Percentiles rank a stretch among this genome's conserved stretches.
Evolutionary conservation across 169 alveolate species (phyloP).

Genomic region (Toxoplasma gondii): DNA sequence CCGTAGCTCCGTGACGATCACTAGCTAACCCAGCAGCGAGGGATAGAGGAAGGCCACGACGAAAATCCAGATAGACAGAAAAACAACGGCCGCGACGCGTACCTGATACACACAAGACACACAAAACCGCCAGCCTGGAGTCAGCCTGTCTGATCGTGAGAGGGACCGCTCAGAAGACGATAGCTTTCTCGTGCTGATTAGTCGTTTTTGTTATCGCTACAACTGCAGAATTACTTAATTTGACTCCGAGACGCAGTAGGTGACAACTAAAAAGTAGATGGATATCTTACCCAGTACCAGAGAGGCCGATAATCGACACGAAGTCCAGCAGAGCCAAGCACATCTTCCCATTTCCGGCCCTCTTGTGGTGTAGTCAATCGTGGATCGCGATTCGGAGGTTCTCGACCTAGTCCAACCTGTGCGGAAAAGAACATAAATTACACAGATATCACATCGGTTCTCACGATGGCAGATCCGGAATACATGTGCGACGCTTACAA

Average conservation of each 20-base stretch:
- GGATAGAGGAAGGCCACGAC: conserved; percentile 70
- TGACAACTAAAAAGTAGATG: background rate
- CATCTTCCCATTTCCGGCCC: conserved; percentile 93
- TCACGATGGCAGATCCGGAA: background rate
- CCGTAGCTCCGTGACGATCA: too few relatives aligned
- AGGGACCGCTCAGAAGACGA: background rate
- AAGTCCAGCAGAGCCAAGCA: conserved; percentile 79
- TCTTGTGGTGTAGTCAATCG: conserved; percentile 86
- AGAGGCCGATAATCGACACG: conserved; percentile 77
- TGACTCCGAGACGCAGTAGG: background rate
- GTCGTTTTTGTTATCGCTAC: too few relatives aligned
- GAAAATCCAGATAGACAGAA: conserved; percentile 61
- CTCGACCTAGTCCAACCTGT: conserved; percentile 88
- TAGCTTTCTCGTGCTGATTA: background rate
- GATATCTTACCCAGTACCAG: conserved; percentile 75
- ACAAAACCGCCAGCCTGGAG: background rate
- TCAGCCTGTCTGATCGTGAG: background rate
- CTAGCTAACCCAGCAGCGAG: conserved; percentile 37
- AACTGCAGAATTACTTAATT: background rate
- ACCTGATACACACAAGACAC: conserved; percentile 54
- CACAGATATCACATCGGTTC: background rate
- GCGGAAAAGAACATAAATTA: background rate
- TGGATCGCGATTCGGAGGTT: conserved; percentile 91
- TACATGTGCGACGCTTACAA: background rate
- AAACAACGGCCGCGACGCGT: conserved; percentile 61